Evolutionary conservation across 495 filamentous ascomycete species (phyloP).

Genomic region (Xylaria castorea): DNA sequence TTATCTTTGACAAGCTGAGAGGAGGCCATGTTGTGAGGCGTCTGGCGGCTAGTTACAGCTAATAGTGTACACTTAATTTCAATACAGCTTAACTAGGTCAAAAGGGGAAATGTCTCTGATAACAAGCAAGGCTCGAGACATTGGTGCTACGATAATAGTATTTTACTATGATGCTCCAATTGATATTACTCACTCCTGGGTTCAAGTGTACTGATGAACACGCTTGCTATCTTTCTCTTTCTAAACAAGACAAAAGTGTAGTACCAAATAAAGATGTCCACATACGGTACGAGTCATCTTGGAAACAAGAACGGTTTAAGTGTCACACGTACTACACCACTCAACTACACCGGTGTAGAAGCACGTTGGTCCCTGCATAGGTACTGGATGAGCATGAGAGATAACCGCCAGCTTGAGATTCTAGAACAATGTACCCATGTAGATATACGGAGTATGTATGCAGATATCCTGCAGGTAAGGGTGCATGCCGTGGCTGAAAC

Average conservation of each 20-base stretch:
- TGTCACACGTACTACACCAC: neutral
- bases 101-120: conserved; percentile 14
- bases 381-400: neutral
- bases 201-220: too few species aligned
- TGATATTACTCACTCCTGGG: neutral
- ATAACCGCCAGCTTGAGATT: conserved; percentile 11
- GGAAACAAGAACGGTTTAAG: neutral
- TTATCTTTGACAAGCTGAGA: conserved; percentile 10
- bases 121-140: conserved; percentile 9
- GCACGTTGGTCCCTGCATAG: neutral
- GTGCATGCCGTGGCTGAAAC: conserved; percentile 14
- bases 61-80: neutral
- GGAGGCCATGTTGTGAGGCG: conserved; percentile 4
- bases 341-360: neutral
- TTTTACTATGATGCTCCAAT: neutral
- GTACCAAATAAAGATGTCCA: neutral
- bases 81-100: neutral
- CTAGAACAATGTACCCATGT: conserved; percentile 22
- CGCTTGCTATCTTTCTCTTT: neutral
- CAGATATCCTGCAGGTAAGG: conserved; percentile 4
- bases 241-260: neutral
- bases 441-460: neutral
- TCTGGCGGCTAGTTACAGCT: neutral
- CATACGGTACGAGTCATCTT: neutral
- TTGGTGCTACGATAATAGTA: neutral